Conservation (phyloP, 2,329 filamentous ascomycete species). For the Harringtonia lauricola region DNA sequence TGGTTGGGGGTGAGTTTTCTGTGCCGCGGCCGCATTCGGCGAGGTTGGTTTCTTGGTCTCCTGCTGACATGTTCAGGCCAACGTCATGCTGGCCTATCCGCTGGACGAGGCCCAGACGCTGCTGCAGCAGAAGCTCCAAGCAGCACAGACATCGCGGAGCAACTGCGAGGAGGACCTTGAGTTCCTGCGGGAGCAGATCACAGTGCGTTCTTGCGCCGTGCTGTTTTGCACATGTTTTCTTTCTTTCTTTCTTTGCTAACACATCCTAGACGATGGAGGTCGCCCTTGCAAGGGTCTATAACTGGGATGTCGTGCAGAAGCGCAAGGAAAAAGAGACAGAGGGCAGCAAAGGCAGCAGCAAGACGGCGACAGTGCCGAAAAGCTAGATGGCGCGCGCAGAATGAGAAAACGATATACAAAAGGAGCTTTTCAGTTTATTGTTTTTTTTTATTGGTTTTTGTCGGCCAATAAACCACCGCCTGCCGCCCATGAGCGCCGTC, state of each 20-base stretch:
- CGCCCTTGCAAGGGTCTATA: slow-evolving; percentile 93
- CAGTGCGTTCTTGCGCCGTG: slow-evolving; percentile 41
- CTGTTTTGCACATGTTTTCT: neutral
- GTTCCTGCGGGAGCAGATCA: slow-evolving; percentile 92
- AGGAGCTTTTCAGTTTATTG: no score
- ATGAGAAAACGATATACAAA: neutral
- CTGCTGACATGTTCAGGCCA: slow-evolving; percentile 47
- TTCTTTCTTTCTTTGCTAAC: neutral
- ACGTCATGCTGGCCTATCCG: slow-evolving; percentile 94
- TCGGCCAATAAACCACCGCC: neutral
- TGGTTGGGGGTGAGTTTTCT: slow-evolving; percentile 72
- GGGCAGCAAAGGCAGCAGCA: slow-evolving; percentile 31
- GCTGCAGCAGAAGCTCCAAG: slow-evolving; percentile 63
- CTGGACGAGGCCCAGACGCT: slow-evolving; percentile 77
- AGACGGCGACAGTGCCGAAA: slow-evolving; percentile 19
- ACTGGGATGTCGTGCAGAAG: slow-evolving; percentile 96
- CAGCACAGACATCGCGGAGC: slow-evolving; percentile 67
- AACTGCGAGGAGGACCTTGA: slow-evolving; percentile 96
- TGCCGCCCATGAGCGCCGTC: no score
- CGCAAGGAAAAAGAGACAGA: slow-evolving; percentile 74
- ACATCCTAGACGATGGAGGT: slow-evolving; percentile 79
- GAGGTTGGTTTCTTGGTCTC: neutral
- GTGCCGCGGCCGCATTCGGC: no score
- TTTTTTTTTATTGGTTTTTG: no score
- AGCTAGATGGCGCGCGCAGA: slow-evolving; percentile 14